Base-by-base conservation (phyloP, 192 early-diverging fungal genomes). In the Rhizoclosmatium sp. region DNA sequence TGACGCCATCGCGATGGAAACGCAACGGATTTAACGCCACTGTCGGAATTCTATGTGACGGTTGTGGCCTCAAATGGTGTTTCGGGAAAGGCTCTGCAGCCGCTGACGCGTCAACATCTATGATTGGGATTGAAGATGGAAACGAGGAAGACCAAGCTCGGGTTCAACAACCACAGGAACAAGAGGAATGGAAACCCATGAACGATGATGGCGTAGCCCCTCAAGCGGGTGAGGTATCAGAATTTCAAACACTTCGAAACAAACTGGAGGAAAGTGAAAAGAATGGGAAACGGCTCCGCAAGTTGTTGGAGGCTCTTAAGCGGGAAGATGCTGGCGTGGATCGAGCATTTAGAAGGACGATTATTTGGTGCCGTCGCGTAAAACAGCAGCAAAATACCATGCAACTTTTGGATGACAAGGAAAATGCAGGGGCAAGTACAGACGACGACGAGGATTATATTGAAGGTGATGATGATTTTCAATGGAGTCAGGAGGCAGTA, bases 251-350 rank as follows among this genome's bases (percentile, higher is more conserved):
- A 42, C 59, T 62, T 3, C 39, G 47, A 56, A 31, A 14, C 19
- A 48, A 71, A 9, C 40, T 75, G 40, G 72, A 59, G 10, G 72
- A 75, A 42, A 75, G 58, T 44, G 72, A 75, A 62, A 41, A 45
- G 7, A 21, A 47, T 19, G 21, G 79, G 31, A 58, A 46, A 21
- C 21, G 40, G 41, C 42, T 80, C 48, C 16, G 47, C 2, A 14
- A 31, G n/a, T 47, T 80, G 61, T 42, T 80, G 4, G 73, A 75
- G 16, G 71, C 71, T 14, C 4, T 80, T 14, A 65, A 75, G 47
- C 46, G 65, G 19, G 79, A 75, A 75, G 79, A 80, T 47, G 71
- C 71, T 39, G 65, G 39, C 5, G 73, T 75, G 4, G 79, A 80
- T 48, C 69, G 79, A 39, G 79, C 72, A n/a, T 80, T 66, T 31